These are phyloP conservation scores for Sphagnum fallax DNA, from an alignment of 228 moss, liverwort and hornwort species.

Conservation along the genomic window DNA sequence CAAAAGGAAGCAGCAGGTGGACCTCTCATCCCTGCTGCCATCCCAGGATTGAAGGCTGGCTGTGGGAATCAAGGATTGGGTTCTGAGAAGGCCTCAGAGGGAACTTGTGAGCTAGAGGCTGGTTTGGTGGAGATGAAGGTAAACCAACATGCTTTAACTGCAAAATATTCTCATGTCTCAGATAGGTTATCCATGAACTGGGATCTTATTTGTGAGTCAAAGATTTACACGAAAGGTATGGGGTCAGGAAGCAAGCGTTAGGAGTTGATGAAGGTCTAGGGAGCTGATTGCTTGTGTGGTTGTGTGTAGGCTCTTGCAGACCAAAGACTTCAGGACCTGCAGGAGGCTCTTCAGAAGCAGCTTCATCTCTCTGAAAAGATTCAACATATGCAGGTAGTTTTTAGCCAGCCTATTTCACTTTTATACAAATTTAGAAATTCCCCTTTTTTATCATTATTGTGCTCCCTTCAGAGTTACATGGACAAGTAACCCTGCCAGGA, in stretches of 20 bases:
- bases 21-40: slow-evolving; percentile 60
- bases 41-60: slow-evolving; percentile 53
- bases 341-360: slow-evolving; percentile 77
- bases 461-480: no score
- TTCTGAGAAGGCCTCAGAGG: slow-evolving; percentile 48
- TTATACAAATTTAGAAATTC: neutral
- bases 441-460: no score
- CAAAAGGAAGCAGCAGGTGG: slow-evolving; percentile 68
- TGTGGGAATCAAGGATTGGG: slow-evolving; percentile 34
- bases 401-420: no score
- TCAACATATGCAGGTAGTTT: slow-evolving; percentile 72
- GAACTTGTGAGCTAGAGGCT: slow-evolving; percentile 60
- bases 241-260: no score
- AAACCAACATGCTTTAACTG: neutral
- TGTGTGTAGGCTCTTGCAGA: slow-evolving; percentile 65
- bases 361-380: slow-evolving; percentile 63
- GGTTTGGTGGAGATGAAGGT: slow-evolving; percentile 88
- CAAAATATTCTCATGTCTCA: neutral
- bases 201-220: neutral
- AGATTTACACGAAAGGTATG: no score
- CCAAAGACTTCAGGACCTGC: slow-evolving; percentile 71
- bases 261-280: no score
- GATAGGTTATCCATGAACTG: neutral
- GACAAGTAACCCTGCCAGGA: no score
- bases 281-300: no score